These are phyloP conservation scores for Kwoniella dendrophila DNA, from an alignment of 768 basidiomycete genomes.

Conservation along the genomic window DNA sequence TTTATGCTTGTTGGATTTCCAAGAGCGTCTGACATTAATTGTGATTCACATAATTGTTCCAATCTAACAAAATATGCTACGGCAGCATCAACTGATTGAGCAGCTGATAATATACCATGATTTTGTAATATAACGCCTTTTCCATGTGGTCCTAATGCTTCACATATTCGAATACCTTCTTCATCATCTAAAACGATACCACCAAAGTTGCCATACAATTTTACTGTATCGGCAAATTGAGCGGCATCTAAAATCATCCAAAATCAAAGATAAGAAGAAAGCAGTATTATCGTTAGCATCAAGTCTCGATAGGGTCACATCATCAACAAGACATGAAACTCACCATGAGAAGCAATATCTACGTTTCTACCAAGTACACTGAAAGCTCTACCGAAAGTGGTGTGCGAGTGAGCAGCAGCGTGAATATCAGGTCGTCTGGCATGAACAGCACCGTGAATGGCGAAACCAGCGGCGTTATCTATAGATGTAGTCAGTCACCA, in stretches of 20 bases:
- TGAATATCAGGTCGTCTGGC: slow-evolving; percentile 60
- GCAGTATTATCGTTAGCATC: too few relatives aligned
- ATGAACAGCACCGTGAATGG: slow-evolving; percentile 59
- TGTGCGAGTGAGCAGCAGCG: slow-evolving; percentile 61
- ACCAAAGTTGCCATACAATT: slow-evolving; percentile 59
- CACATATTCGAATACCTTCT: slow-evolving; percentile 61
- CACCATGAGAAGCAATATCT: slow-evolving; percentile 6
- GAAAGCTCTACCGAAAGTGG: slow-evolving; percentile 61
- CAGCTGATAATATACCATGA: slow-evolving; percentile 35
- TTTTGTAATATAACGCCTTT: slow-evolving; percentile 34
- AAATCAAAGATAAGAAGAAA: too few relatives aligned
- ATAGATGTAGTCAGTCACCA: slow-evolving; percentile 15
- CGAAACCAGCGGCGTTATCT: slow-evolving; percentile 55
- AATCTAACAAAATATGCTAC: slow-evolving; percentile 24
- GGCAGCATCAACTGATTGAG: slow-evolving; percentile 21
- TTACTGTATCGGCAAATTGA: slow-evolving; percentile 22
- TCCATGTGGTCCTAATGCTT: slow-evolving; percentile 29
- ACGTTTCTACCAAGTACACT: slow-evolving; percentile 56
- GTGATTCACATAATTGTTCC: slow-evolving; percentile 27
- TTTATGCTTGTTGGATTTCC: not conserved
- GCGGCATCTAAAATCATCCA: slow-evolving; percentile 19
- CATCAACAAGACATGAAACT: not conserved
- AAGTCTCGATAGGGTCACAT: not conserved
- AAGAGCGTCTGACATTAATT: slow-evolving; percentile 23
- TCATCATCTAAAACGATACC: slow-evolving; percentile 61